These are phyloP conservation scores for Bolboschoenus planiculmis DNA, from an alignment of 176 grass and related monocot species.

Conservation along the genomic window DNA sequence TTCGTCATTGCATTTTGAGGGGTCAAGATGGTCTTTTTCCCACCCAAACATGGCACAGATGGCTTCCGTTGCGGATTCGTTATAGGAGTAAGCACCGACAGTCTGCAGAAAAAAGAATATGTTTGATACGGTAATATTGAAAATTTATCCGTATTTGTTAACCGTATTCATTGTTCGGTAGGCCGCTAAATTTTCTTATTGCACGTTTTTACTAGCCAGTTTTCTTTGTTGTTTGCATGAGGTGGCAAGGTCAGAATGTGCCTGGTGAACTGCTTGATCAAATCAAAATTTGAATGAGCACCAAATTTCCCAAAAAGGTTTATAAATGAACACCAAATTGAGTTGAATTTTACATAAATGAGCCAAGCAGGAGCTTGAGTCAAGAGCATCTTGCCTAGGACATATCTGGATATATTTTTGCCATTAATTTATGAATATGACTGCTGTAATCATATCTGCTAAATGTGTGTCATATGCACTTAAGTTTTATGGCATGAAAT, in stretches of 20 bases:
- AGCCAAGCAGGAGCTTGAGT: too few species aligned
- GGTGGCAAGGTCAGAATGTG: neutral
- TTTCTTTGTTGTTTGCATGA: neutral
- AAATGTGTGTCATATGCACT: too few species aligned
- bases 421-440: too few species aligned
- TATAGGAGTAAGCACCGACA: constrained; percentile 64
- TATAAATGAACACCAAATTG: neutral
- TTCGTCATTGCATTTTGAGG: constrained; percentile 35
- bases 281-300: neutral
- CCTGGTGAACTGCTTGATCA: neutral
- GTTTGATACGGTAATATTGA: neutral
- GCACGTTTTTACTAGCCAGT: neutral
- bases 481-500: too few species aligned
- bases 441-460: too few species aligned
- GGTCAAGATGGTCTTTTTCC: constrained; percentile 28
- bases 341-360: neutral
- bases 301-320: neutral
- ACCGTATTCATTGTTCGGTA: neutral
- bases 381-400: too few species aligned
- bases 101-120: constrained; percentile 41
- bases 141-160: neutral
- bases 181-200: neutral
- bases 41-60: constrained; percentile 49
- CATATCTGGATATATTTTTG: too few species aligned
- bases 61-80: constrained; percentile 51